These are phyloP conservation scores for Irpex sp. DNA, from an alignment of 1,284 basidiomycete genomes.

Conservation along the genomic window DNA sequence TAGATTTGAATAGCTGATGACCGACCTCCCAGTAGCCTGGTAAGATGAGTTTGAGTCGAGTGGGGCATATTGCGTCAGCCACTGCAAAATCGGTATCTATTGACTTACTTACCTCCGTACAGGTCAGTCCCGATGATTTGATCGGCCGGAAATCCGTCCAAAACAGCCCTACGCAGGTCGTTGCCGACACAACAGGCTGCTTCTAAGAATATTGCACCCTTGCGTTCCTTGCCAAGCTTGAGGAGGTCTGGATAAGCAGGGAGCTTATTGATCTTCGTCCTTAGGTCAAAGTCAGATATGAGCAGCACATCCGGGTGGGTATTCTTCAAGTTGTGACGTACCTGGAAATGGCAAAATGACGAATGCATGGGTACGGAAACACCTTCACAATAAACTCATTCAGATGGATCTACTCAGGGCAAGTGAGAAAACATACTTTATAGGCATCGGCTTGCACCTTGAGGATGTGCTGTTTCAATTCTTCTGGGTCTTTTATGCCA, in stretches of 20 bases:
- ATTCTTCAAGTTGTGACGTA: background rate
- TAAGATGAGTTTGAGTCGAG: too few species aligned
- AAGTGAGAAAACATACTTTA: too few species aligned
- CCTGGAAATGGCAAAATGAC: background rate
- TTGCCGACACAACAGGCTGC: constrained; percentile 37
- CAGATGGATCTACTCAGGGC: too few species aligned
- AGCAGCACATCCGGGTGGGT: too few species aligned
- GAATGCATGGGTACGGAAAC: constrained; percentile 37
- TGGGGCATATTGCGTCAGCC: background rate
- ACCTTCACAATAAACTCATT: constrained; percentile 19
- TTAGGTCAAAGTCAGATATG: too few species aligned
- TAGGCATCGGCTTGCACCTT: constrained; percentile 32
- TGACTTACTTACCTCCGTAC: constrained; percentile 21
- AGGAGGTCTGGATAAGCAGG: constrained; percentile 42
- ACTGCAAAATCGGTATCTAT: constrained; percentile 1
- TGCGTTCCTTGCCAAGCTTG: constrained; percentile 33
- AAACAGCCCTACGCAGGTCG: constrained; percentile 37
- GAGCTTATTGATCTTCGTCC: constrained; percentile 30
- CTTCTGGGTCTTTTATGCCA: constrained; percentile 36
- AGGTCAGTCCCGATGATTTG: constrained; percentile 34
- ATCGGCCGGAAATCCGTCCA: constrained; percentile 34
- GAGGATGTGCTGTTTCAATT: constrained; percentile 42
- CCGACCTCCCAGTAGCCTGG: constrained; percentile 33
- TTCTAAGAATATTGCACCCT: constrained; percentile 44
- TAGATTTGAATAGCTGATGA: constrained; percentile 29